phyloP scores from a whole-genome alignment of 1,139 yeast genomes.

The Casaregolazyma lundiana region DNA sequence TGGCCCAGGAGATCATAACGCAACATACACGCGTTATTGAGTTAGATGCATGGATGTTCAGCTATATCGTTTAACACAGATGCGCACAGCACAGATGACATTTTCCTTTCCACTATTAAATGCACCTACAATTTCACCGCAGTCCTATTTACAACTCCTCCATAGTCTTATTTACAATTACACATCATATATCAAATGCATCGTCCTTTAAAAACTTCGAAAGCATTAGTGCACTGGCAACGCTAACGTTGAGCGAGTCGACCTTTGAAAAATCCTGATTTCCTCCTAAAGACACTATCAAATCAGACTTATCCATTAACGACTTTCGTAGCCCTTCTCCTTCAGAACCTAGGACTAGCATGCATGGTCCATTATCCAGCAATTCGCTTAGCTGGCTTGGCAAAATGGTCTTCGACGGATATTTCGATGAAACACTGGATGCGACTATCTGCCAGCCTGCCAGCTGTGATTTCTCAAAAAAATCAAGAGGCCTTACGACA shows the following conservation, averaged over 20 bases:
- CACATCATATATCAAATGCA: conserved; percentile 18
- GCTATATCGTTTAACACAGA: no score
- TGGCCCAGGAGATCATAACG: conserved; percentile 27
- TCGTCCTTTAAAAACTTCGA: conserved; percentile 36
- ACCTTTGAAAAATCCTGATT: conserved; percentile 38
- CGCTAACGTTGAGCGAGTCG: conserved; percentile 85
- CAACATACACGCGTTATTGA: conserved; percentile 19
- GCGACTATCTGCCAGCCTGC: conserved; percentile 73
- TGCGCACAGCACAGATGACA: no score
- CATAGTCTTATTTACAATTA: no score
- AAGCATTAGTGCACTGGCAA: conserved; percentile 71
- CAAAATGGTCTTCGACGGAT: conserved; percentile 33
- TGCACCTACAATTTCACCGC: no score
- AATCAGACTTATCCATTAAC: conserved; percentile 59
- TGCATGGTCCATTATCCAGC: conserved; percentile 49
- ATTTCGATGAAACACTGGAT: conserved; percentile 41
- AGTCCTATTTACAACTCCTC: no score
- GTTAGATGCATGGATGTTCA: no score
- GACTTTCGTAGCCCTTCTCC: conserved; percentile 75
- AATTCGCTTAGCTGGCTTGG: conserved; percentile 43
- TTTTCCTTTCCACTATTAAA: no score
- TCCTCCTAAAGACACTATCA: conserved; percentile 48
- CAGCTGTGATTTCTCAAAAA: conserved; percentile 50
- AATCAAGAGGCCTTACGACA: conserved; percentile 52
- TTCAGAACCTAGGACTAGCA: conserved; percentile 80